phyloP scores from a whole-genome alignment of 208 protist species.

The Acanthamoeba comandoni region DNA sequence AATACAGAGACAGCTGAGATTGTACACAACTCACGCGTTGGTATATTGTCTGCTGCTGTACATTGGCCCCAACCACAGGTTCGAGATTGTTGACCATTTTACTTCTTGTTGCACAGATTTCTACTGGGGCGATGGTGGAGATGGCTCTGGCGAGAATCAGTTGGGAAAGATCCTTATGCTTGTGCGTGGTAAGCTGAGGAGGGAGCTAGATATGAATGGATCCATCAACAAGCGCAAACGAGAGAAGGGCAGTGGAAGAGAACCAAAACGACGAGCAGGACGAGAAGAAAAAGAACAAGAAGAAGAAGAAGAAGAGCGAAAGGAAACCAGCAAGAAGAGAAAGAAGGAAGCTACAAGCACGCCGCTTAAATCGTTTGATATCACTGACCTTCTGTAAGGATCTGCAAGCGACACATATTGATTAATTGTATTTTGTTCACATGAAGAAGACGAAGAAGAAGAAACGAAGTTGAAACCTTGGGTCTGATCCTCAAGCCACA shows the following conservation, averaged over 20 bases:
- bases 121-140: constrained; percentile 60
- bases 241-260: neutral
- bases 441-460: too few species aligned
- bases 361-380: neutral
- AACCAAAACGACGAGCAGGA: neutral
- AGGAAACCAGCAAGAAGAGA: constrained; percentile 6
- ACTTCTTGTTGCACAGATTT: neutral
- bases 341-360: neutral
- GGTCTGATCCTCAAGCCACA: too few species aligned
- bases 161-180: constrained; percentile 58
- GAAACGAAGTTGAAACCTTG: too few species aligned
- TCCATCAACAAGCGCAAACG: constrained; percentile 64
- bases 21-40: constrained; percentile 43
- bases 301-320: constrained; percentile 49
- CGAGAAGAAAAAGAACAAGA: constrained; percentile 1
- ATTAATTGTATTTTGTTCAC: too few species aligned
- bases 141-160: constrained; percentile 58
- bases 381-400: too few species aligned
- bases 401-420: too few species aligned
- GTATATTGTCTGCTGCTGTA: constrained; percentile 31
- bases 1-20: constrained; percentile 32
- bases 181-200: constrained; percentile 56
- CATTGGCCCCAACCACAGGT: neutral
- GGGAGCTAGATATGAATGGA: constrained; percentile 46
- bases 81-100: neutral